Evolutionary conservation across 495 filamentous ascomycete species (phyloP), one percentile per base, ranked within the genome.

Genomic region (Elaphomyces granulatus): DNA sequence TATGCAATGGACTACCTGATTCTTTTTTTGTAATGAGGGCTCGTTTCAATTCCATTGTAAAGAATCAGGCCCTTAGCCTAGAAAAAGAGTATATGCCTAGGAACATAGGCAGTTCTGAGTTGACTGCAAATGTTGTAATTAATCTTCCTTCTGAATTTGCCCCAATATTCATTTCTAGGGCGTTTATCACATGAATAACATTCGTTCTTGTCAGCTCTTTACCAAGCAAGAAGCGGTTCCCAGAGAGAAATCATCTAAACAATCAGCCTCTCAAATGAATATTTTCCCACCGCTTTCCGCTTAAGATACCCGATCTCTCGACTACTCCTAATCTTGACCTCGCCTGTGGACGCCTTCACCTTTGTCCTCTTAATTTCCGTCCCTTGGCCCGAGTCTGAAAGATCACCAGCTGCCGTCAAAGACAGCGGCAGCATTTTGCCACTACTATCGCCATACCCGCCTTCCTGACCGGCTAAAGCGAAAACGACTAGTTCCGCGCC

Each of bases 261-360:
- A 37, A 72, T 54, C 41, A 88, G 77, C 54, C 72, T 69, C 52
- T 86, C 79, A 40, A 86, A 71, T 18, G 81, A 81, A 63, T 92
- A 92, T 44, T 79, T 72, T 30, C 75, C 77, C 34, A 78, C 73
- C 38, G 75, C 78, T 62, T 77, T 77, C 50, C 81, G 80, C 33
- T 74, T 71, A 45, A 84, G 56, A 51, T 77, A 71, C 8, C 81
- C 81, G 39, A 79, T 78, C 54, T 90, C 78, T 56, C 85, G 62
- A 40, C 44, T 61, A 46, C 66, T 81, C 46, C 81, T 68, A 45
- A 63, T 53, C 46, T 77, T 68, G 10, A 80, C 59, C 54, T 83
- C 78, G 14, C 68, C 67, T 8, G 64, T 63, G 1, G 53, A 50
- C 46, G 61, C 62, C 42, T 61, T 53, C 15, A 60, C 46, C 51